Evolutionary conservation across 805 yeast species (phyloP).

Genomic region (Saturnispora saitoi): DNA sequence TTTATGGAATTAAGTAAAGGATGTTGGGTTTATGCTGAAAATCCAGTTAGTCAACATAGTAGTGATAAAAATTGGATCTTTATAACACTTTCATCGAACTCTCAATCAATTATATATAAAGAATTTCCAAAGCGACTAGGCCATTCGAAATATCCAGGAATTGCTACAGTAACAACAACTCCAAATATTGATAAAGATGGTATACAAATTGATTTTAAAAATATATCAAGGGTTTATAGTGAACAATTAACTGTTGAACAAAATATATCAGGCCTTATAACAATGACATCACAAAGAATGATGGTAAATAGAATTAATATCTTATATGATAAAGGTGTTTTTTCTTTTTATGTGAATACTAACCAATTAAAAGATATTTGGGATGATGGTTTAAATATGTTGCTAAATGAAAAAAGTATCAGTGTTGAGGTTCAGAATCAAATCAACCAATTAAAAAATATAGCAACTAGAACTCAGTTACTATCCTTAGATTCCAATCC

Average conservation of each 20-base stretch:
- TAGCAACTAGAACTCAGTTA: constrained; percentile 43
- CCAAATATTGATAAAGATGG: constrained; percentile 59
- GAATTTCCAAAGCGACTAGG: constrained; percentile 43
- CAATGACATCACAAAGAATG: constrained; percentile 42
- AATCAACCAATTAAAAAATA: constrained; percentile 34
- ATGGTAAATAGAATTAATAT: constrained; percentile 24
- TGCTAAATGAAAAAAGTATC: constrained; percentile 31
- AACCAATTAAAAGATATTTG: constrained; percentile 60
- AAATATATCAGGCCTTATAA: constrained; percentile 37
- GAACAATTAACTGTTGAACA: constrained; percentile 31
- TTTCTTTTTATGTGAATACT: constrained; percentile 64
- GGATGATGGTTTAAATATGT: constrained; percentile 66
- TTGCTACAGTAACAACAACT: constrained; percentile 12
- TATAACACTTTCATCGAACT: constrained; percentile 58
- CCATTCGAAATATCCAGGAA: constrained; percentile 12
- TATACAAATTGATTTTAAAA: constrained; percentile 41
- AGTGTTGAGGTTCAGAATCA: constrained; percentile 39
- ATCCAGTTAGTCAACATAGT: constrained; percentile 31
- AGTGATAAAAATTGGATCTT: constrained; percentile 31
- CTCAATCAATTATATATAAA: constrained; percentile 50
- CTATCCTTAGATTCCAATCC: constrained; percentile 30
- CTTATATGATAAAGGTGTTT: constrained; percentile 21
- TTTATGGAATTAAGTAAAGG: constrained; percentile 66
- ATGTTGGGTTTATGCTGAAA: constrained; percentile 67
- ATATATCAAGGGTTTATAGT: constrained; percentile 43